These are phyloP conservation scores for Lolium perenne DNA, from an alignment of 176 grass and related monocot species.

Conservation along the genomic window DNA sequence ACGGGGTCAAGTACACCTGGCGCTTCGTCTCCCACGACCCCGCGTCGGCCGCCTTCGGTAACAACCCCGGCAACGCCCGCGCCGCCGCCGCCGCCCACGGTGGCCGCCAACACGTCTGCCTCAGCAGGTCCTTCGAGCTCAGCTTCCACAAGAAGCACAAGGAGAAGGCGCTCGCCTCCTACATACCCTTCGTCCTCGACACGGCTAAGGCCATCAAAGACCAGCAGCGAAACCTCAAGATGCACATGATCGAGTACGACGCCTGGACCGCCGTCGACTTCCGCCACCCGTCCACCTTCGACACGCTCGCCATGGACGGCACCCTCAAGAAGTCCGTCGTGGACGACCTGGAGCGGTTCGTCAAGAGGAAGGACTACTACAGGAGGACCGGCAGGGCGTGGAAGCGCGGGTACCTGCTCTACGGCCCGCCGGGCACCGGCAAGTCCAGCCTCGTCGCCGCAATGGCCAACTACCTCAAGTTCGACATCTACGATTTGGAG, in stretches of 20 bases:
- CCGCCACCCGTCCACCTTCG: conserved; percentile 84
- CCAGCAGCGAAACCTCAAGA: conserved; percentile 52
- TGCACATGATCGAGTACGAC: conserved; percentile 57
- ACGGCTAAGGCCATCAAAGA: conserved; percentile 61
- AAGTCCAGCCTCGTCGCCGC: conserved; percentile 91
- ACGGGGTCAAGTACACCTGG: conserved; percentile 54
- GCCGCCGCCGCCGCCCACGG: background rate
- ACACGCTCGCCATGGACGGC: conserved; percentile 75
- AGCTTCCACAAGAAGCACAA: conserved; percentile 76
- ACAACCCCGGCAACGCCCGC: background rate
- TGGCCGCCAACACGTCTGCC: background rate
- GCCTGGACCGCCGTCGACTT: conserved; percentile 64
- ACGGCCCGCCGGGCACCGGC: conserved; percentile 84
- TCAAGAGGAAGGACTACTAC: conserved; percentile 85
- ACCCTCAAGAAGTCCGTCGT: conserved; percentile 62
- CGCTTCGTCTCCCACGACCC: conserved; percentile 26
- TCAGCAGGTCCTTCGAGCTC: conserved; percentile 52
- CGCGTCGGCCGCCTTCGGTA: background rate
- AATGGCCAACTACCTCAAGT: conserved; percentile 84
- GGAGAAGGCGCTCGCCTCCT: conserved; percentile 62
- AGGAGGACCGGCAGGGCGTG: conserved; percentile 76
- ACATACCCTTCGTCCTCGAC: conserved; percentile 65
- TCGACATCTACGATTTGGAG: conserved; percentile 84
- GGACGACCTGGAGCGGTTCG: conserved; percentile 66
- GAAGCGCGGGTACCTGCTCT: conserved; percentile 89